phyloP scores from a whole-genome alignment of 108 stramenopile species.

The Cylindrotheca closterium region DNA sequence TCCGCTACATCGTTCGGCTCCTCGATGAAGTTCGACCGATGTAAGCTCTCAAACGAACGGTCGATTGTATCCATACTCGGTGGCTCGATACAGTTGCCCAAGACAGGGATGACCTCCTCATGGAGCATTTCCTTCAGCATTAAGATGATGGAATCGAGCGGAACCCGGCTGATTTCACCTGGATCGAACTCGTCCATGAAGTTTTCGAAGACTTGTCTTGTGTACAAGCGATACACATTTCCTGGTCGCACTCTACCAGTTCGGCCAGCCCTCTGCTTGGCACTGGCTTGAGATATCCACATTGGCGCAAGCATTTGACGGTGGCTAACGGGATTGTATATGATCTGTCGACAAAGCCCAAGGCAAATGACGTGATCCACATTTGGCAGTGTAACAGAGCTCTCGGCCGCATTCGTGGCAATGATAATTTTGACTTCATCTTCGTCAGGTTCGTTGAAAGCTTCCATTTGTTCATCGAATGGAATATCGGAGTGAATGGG shows the following conservation, averaged over 20 bases:
- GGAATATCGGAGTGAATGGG: slow-evolving; percentile 94
- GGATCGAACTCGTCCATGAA: slow-evolving; percentile 73
- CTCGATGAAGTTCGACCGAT: slow-evolving; percentile 63
- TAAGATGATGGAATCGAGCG: slow-evolving; percentile 77
- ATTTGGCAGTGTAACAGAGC: slow-evolving; percentile 94
- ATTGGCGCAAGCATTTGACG: slow-evolving; percentile 77
- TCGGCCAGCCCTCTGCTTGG: slow-evolving; percentile 93
- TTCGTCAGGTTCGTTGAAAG: slow-evolving; percentile 61
- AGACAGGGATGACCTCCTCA: slow-evolving; percentile 59
- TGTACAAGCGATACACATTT: slow-evolving; percentile 88
- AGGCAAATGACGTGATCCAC: slow-evolving; percentile 95
- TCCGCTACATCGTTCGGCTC: slow-evolving; percentile 57
- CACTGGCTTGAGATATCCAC: slow-evolving; percentile 91
- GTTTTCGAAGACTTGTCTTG: slow-evolving; percentile 47
- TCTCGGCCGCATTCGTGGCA: slow-evolving; percentile 98
- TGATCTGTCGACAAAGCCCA: slow-evolving; percentile 81
- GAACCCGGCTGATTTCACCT: slow-evolving; percentile 81
- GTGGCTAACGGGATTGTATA: slow-evolving; percentile 69
- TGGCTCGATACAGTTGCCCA: slow-evolving; percentile 81
- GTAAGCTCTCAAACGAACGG: slow-evolving; percentile 70
- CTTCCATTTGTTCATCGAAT: slow-evolving; percentile 89
- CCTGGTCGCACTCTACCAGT: slow-evolving; percentile 91
- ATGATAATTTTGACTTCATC: slow-evolving; percentile 90
- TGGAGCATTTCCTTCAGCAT: slow-evolving; percentile 73
- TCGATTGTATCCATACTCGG: slow-evolving; percentile 70